Conservation (phyloP, 441 rosid species). For the Isatis lusitanica region DNA sequence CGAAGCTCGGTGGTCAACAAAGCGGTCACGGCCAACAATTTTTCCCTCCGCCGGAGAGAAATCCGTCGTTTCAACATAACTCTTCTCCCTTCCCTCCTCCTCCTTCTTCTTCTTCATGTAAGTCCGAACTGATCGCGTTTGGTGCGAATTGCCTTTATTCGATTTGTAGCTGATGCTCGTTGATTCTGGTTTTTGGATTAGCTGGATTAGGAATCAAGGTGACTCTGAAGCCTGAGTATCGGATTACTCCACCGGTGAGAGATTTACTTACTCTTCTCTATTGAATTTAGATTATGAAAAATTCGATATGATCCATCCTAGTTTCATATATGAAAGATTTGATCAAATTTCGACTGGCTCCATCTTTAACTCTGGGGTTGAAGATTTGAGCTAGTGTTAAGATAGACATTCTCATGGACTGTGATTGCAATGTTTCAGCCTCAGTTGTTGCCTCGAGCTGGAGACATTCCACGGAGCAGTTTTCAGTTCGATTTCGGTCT, state of each 20-base stretch:
- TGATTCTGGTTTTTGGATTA: conserved; percentile 35
- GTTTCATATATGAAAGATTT: neutral
- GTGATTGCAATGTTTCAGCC: conserved; percentile 55
- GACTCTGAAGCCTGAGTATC: conserved; percentile 72
- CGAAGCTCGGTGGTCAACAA: conserved; percentile 68
- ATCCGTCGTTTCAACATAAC: conserved; percentile 45
- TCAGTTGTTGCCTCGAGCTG: conserved; percentile 53
- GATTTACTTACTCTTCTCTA: neutral
- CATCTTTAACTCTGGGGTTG: neutral
- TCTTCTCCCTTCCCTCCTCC: conserved; percentile 30
- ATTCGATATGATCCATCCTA: neutral
- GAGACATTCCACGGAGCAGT: conserved; percentile 79
- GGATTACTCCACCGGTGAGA: conserved; percentile 80
- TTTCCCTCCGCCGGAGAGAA: conserved; percentile 49
- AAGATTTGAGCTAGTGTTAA: neutral
- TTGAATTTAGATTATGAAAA: neutral
- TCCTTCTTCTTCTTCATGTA: conserved; percentile 57
- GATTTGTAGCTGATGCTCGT: neutral
- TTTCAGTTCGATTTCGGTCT: conserved; percentile 83
- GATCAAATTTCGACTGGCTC: no score
- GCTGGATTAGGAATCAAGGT: conserved; percentile 87
- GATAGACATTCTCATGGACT: neutral
- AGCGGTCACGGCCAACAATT: conserved; percentile 41
- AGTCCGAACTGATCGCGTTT: conserved; percentile 28
- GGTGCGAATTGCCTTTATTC: neutral